Percentiles rank a stretch among this genome's conserved stretches.
These are phyloP conservation scores for Flaveria sonorensis DNA, from an alignment of 129 eudicot genomes.

Conservation along the genomic window DNA sequence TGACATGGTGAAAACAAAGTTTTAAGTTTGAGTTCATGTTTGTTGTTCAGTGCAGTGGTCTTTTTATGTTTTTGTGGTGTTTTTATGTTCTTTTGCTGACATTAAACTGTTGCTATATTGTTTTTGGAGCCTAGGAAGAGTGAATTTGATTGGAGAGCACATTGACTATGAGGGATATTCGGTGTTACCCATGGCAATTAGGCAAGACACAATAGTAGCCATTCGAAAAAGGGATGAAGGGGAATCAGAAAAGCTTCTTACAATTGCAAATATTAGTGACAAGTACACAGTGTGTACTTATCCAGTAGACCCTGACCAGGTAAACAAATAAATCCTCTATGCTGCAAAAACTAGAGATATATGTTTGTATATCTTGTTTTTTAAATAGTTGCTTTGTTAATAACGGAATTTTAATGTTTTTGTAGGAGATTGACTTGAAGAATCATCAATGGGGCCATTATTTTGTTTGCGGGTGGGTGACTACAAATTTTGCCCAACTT, in stretches of 20 bases:
- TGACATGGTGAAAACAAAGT: no score
- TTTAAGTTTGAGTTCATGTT: not conserved
- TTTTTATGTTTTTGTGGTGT: no score
- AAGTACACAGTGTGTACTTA: slow-evolving; percentile 81
- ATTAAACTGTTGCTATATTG: not conserved
- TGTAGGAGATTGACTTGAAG: no score
- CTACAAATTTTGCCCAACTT: no score
- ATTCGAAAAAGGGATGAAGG: slow-evolving; percentile 56
- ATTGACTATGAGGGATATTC: slow-evolving; percentile 98
- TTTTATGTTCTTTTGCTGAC: no score
- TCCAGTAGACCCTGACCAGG: slow-evolving; percentile 90
- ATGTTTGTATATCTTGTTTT: not conserved
- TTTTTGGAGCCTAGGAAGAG: slow-evolving; percentile 58
- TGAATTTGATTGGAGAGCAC: slow-evolving; percentile 97
- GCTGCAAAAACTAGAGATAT: slow-evolving; percentile 21
- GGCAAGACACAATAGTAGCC: slow-evolving; percentile 93
- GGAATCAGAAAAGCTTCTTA: slow-evolving; percentile 59
- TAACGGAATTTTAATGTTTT: no score
- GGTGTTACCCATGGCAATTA: slow-evolving; percentile 95
- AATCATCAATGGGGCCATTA: no score
- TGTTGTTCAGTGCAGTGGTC: no score
- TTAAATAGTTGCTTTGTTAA: no score
- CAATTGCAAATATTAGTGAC: slow-evolving; percentile 80
- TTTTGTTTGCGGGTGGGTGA: no score
- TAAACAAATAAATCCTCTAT: slow-evolving; percentile 29